phyloP scores from a whole-genome alignment of 257 asterid genomes.

The Solanum stenotomum region DNA sequence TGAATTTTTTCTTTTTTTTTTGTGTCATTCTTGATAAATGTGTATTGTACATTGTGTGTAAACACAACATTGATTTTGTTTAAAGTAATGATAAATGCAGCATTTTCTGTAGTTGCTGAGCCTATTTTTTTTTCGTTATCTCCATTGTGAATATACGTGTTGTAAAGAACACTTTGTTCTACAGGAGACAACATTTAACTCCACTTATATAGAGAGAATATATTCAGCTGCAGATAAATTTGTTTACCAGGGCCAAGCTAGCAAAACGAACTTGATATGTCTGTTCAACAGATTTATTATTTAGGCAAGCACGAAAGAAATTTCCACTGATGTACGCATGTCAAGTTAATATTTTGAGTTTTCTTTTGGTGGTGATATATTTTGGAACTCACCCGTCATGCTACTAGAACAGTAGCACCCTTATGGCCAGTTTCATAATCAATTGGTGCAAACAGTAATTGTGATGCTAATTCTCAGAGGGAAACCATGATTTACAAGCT shows the following conservation, averaged over 20 bases:
- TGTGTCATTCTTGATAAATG: constrained; percentile 2
- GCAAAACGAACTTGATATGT: neutral
- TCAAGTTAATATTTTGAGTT: neutral
- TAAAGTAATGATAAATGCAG: constrained; percentile 17
- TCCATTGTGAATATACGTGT: neutral
- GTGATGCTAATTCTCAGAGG: neutral
- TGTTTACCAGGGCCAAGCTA: neutral
- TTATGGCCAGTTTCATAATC: neutral
- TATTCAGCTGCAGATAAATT: neutral
- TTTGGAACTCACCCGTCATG: neutral
- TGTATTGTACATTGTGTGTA: constrained; percentile 30
- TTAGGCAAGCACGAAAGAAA: neutral
- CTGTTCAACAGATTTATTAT: neutral
- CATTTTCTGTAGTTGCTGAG: constrained; percentile 15
- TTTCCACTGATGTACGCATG: neutral
- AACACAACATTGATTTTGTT: constrained; percentile 31
- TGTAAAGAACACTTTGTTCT: neutral
- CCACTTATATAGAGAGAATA: neutral
- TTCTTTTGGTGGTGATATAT: neutral
- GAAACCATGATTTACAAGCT: neutral
- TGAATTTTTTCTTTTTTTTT: neutral
- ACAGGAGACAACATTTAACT: neutral
- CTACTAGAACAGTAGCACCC: neutral
- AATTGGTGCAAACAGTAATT: neutral
- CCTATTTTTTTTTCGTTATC: neutral